These are phyloP conservation scores for Agrocybe praecox DNA, from an alignment of 768 basidiomycete species.

Conservation along the genomic window DNA sequence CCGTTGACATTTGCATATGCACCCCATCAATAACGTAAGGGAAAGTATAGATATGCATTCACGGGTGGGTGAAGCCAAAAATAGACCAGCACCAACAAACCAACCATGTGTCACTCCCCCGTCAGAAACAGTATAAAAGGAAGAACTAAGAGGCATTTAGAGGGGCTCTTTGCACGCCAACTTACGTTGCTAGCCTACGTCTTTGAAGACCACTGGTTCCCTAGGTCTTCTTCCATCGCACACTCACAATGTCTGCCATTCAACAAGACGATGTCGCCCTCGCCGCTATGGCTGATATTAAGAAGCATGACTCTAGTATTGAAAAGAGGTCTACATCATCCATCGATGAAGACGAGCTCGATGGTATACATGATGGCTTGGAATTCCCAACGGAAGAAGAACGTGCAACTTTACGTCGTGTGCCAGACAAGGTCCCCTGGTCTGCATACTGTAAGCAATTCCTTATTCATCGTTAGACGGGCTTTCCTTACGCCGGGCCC, in stretches of 20 bases:
- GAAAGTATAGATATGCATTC: background rate
- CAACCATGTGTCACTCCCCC: background rate
- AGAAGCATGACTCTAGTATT: slow-evolving; percentile 15
- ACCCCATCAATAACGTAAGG: background rate
- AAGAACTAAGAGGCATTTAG: background rate
- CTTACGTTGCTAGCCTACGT: background rate
- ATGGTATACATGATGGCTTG: slow-evolving; percentile 51
- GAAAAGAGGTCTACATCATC: slow-evolving; percentile 9
- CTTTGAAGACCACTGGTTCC: background rate
- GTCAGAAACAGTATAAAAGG: background rate
- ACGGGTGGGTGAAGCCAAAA: background rate
- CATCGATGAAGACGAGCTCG: slow-evolving; percentile 21
- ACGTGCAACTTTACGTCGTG: slow-evolving; percentile 54
- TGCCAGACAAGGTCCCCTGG: slow-evolving; percentile 63
- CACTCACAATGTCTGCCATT: slow-evolving; percentile 21
- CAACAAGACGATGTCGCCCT: slow-evolving; percentile 17
- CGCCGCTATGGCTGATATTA: slow-evolving; percentile 15
- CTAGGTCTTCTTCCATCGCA: background rate
- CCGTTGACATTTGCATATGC: background rate
- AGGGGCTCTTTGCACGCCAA: slow-evolving; percentile 1
- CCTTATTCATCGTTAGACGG: slow-evolving; percentile 1
- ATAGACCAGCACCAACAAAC: background rate
- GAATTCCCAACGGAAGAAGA: slow-evolving; percentile 70
- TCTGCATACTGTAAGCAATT: slow-evolving; percentile 47
- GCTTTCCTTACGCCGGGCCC: background rate